Evolutionary conservation across 139 green algal genomes (phyloP).

Genomic region (Limnomonas spitsbergensis): DNA sequence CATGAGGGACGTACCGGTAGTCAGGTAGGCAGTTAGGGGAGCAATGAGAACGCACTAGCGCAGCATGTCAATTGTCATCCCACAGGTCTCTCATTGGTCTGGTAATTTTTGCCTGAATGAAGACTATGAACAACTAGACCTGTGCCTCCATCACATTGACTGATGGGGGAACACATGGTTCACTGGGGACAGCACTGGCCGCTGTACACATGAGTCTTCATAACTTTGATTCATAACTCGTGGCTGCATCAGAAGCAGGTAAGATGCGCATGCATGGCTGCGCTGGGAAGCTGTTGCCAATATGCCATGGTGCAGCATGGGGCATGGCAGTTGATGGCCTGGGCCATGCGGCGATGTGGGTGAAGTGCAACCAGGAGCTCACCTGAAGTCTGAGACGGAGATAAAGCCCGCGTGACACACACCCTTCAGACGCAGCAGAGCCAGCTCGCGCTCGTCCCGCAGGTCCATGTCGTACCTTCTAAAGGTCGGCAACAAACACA

Average conservation of each 20-base stretch:
- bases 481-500: no score
- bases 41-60: no score
- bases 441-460: conserved; percentile 82
- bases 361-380: background rate
- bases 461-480: conserved; percentile 51
- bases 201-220: background rate
- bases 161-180: no score
- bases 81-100: no score
- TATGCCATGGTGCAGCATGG: background rate
- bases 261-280: background rate
- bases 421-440: conserved; percentile 62
- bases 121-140: no score
- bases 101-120: no score
- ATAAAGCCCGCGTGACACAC: conserved; percentile 76
- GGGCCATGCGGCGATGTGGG: no score
- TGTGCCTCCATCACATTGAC: no score
- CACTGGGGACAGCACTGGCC: no score
- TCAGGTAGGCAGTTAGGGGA: no score
- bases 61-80: no score
- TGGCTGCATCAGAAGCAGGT: background rate
- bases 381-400: conserved; percentile 72
- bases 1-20: no score
- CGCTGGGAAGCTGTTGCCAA: background rate
- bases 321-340: background rate
- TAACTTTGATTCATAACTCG: background rate